Conservation (phyloP, 257 asterid species). For the Nicotiana tabacum region DNA sequence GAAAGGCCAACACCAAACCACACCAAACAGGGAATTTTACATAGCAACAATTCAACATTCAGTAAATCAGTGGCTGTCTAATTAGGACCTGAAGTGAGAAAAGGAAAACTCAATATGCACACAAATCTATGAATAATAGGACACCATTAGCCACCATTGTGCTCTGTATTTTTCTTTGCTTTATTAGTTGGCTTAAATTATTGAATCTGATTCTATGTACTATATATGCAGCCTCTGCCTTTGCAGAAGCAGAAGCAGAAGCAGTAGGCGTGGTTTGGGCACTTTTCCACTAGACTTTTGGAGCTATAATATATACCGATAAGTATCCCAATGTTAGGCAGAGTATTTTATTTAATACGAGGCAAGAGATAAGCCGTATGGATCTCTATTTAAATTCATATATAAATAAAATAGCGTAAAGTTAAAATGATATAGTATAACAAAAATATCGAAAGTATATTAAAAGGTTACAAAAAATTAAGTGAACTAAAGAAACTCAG, state of each 20-base stretch:
- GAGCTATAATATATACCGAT: background rate
- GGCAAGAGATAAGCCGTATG: no score
- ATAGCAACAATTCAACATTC: background rate
- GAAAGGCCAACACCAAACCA: conserved; percentile 33
- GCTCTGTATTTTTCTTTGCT: conserved; percentile 10
- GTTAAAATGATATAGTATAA: no score
- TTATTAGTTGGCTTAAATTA: background rate
- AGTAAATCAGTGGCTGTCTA: background rate
- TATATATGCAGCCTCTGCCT: background rate
- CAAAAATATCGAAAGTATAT: no score
- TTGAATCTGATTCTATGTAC: background rate
- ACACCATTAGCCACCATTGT: conserved; percentile 11
- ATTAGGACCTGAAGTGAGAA: background rate
- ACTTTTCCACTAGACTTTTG: background rate
- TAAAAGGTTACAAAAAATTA: no score
- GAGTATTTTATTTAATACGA: no score
- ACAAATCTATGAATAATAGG: conserved; percentile 8
- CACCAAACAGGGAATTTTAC: conserved; percentile 31
- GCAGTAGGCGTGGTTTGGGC: background rate
- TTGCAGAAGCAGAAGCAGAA: background rate
- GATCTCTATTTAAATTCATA: no score
- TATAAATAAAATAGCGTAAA: no score
- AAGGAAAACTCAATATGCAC: conserved; percentile 2
- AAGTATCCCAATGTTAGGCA: no score
- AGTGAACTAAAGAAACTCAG: no score